phyloP scores from a whole-genome alignment of 352 stramenopile genomes.

The Pythium insidiosum region DNA sequence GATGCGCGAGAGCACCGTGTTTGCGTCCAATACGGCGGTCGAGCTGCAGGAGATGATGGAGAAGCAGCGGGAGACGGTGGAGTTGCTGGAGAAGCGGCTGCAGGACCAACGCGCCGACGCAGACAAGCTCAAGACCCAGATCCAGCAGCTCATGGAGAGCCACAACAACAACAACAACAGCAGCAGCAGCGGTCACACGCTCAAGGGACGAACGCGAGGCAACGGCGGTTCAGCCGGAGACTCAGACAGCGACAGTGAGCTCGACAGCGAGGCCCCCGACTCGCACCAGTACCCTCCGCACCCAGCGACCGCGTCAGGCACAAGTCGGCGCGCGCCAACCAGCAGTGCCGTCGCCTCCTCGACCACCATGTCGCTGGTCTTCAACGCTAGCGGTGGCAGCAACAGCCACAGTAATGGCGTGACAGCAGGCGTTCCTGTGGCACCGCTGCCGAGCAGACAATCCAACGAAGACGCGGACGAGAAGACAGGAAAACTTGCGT shows the following conservation, averaged over 20 bases:
- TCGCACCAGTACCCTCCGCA: constrained; percentile 5
- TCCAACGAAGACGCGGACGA: constrained; percentile 4
- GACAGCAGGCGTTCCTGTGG: constrained; percentile 7
- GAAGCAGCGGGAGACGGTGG: constrained; percentile 42
- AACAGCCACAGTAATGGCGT: too few relatives aligned
- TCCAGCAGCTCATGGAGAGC: constrained; percentile 26
- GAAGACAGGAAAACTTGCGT: constrained; percentile 4
- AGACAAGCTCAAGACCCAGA: constrained; percentile 37
- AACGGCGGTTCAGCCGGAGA: constrained; percentile 1
- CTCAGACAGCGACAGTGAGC: constrained; percentile 33
- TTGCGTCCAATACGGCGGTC: constrained; percentile 43
- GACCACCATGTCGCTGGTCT: constrained; percentile 16
- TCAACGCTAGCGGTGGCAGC: constrained; percentile 6
- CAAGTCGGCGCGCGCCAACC: too few relatives aligned
- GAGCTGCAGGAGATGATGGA: constrained; percentile 54
- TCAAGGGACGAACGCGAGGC: neutral
- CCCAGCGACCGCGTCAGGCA: constrained; percentile 1
- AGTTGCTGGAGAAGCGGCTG: constrained; percentile 44
- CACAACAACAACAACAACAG: constrained; percentile 12
- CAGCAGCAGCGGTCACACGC: neutral
- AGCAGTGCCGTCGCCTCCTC: neutral
- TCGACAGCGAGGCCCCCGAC: constrained; percentile 12
- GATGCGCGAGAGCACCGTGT: constrained; percentile 66
- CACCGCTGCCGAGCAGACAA: neutral
- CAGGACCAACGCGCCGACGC: constrained; percentile 48